Conservation (phyloP, 2,329 filamentous ascomycete genomes). For the Phialemoniopsis sp. region DNA sequence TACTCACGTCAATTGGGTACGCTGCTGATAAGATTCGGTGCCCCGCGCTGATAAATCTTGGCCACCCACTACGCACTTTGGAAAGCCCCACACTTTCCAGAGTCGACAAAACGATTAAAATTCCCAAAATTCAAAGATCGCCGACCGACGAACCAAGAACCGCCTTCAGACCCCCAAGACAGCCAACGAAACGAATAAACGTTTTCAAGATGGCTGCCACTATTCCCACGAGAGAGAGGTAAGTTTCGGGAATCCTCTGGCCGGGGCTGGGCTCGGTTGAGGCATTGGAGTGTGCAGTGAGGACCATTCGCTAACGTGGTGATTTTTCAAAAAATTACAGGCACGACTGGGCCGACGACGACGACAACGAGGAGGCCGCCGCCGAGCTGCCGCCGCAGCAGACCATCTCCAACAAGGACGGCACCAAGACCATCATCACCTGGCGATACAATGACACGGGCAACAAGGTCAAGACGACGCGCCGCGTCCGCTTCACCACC, state of each 20-base stretch:
- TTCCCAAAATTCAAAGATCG: too few relatives aligned
- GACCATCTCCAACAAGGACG: slow-evolving; percentile 95
- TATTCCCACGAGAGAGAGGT: slow-evolving; percentile 8
- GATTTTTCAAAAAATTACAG: slow-evolving; percentile 17
- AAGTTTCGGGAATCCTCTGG: too few relatives aligned
- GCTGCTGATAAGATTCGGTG: too few relatives aligned
- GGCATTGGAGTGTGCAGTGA: too few relatives aligned
- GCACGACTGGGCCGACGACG: slow-evolving; percentile 93
- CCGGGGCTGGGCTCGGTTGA: too few relatives aligned
- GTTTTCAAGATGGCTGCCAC: slow-evolving; percentile 9
- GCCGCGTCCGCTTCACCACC: slow-evolving; percentile 87
- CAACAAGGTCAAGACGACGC: slow-evolving; percentile 96
- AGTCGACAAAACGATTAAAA: too few relatives aligned
- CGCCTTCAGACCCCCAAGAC: neutral
- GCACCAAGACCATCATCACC: slow-evolving; percentile 91
- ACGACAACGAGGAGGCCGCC: slow-evolving; percentile 73
- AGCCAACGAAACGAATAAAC: neutral
- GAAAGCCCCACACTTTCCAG: too few relatives aligned
- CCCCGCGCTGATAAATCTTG: too few relatives aligned
- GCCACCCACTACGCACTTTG: too few relatives aligned
- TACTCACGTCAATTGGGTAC: too few relatives aligned
- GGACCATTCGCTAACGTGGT: too few relatives aligned
- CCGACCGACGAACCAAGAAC: neutral
- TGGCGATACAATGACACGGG: slow-evolving; percentile 88
- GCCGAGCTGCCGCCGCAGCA: slow-evolving; percentile 75